Percentiles rank a stretch among this genome's conserved stretches.
These are phyloP conservation scores for Epichloe glyceriae DNA, from an alignment of 2,329 filamentous ascomycete species.

Conservation along the genomic window DNA sequence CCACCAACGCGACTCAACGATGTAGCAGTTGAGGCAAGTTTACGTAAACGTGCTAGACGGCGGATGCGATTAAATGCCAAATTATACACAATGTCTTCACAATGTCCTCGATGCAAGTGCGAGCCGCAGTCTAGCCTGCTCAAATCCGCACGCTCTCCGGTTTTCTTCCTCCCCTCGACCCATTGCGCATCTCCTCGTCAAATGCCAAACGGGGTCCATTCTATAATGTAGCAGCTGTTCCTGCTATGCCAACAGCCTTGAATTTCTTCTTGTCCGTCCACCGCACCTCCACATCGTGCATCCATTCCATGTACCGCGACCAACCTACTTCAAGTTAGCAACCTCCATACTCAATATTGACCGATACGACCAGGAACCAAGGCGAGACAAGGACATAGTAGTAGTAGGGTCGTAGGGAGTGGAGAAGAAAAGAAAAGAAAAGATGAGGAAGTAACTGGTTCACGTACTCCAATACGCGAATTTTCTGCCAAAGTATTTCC, in stretches of 20 bases:
- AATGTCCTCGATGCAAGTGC: neutral
- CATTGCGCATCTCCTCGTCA: neutral
- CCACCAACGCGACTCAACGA: too few relatives aligned
- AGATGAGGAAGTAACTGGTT: neutral
- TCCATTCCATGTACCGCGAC: slow-evolving; percentile 90
- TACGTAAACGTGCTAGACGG: neutral
- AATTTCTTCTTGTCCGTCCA: slow-evolving; percentile 51
- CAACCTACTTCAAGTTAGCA: slow-evolving; percentile 46
- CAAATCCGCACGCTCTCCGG: neutral
- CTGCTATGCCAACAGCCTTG: slow-evolving; percentile 48
- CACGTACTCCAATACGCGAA: slow-evolving; percentile 85
- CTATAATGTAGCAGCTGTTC: slow-evolving; percentile 43
- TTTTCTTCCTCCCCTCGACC: neutral
- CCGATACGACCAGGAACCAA: neutral
- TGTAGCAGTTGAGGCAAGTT: too few relatives aligned
- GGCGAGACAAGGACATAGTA: neutral
- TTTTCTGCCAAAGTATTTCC: slow-evolving; percentile 88
- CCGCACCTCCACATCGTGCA: slow-evolving; percentile 63
- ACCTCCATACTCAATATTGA: neutral
- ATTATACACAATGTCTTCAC: neutral
- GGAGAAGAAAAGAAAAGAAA: neutral
- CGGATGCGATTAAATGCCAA: neutral
- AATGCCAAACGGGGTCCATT: neutral
- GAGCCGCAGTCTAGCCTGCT: neutral
- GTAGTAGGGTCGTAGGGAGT: neutral